Evolutionary conservation across 2,329 filamentous ascomycete genomes (phyloP).

Genomic region (Diplocarpon mali): DNA sequence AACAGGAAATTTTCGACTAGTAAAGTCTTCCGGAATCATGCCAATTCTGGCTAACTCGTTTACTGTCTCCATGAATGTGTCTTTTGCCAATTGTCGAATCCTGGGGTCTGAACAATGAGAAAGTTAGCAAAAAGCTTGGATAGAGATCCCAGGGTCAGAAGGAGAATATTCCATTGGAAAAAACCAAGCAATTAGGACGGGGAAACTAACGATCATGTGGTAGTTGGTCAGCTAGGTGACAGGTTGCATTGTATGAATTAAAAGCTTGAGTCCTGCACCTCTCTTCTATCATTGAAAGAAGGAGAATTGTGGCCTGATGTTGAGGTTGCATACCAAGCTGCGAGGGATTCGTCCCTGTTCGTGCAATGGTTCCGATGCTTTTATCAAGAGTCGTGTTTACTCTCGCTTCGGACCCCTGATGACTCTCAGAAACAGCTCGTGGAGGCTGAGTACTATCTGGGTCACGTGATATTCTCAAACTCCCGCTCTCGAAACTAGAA

Average conservation of each 20-base stretch:
- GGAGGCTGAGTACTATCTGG: background rate
- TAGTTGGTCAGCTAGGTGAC: constrained; percentile 15
- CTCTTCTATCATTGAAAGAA: constrained; percentile 25
- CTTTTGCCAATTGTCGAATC: constrained; percentile 16
- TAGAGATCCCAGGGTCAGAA: too few species aligned
- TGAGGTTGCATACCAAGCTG: constrained; percentile 12
- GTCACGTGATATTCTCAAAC: background rate
- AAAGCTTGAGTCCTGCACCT: constrained; percentile 23
- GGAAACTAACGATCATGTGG: constrained; percentile 12
- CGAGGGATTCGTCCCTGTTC: constrained; percentile 6
- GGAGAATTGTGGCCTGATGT: constrained; percentile 20
- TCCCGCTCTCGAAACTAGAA: background rate
- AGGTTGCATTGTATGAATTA: constrained; percentile 16
- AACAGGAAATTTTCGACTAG: constrained; percentile 9
- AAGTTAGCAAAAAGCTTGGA: too few species aligned
- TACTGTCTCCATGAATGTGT: constrained; percentile 18
- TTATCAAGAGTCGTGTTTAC: background rate
- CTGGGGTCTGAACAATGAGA: constrained; percentile 11
- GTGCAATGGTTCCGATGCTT: constrained; percentile 6
- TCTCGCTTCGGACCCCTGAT: background rate
- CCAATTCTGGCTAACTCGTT: constrained; percentile 17
- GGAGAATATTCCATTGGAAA: too few species aligned
- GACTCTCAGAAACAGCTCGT: background rate
- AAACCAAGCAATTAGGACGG: too few species aligned
- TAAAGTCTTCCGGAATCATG: constrained; percentile 20